Base-by-base conservation (phyloP, 257 asterid genomes). In the Solanum megistacrolobum region DNA sequence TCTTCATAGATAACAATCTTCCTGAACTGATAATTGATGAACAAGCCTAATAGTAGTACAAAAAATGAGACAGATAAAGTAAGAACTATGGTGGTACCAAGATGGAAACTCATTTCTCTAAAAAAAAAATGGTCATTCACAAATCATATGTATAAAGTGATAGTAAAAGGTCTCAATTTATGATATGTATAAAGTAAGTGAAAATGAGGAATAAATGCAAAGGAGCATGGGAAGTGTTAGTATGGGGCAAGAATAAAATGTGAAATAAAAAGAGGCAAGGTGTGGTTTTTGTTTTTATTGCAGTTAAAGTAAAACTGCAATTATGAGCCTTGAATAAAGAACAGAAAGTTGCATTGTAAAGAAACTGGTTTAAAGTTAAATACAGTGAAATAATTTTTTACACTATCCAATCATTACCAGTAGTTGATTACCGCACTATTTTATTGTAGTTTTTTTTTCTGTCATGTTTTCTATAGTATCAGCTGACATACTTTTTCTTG, bases 11-110 rank as follows among this genome's bases (percentile, higher is more conserved):
- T 31, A 21, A 92, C 88, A 89, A 89, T 91, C 52, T 90, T 91
- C 39, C 88, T 91, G 89, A 94, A 88, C 52, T 90, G 93, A 68
- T 95, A 93, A 68, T 92, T 92, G 88, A 95, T 91, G 93, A 92
- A 90, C 88, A 89, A 88, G 36, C 92, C 94, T 35, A 96, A 71
- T 69, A 92, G 74, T 9, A 93, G 73, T 35, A 95, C 89, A 10
- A 93, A 89, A 29, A 95, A 90, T 23, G 96, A 65, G 65, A 93
- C 25, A 6, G 94, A 92, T 23, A 96, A 7, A 84, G 87, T 86
- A 87, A 95, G 89, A 89, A 90, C 82, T 58, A 94, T 76, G 12
- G 98, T 92, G 38, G 92, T 92, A 5, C 91, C 89, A 43, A 94
- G 88, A 75, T 91, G 94, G 78, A 92, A 88, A 52, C 86, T 92